These are phyloP conservation scores for Lipomyces spencermartinsiae DNA, from an alignment of 805 yeast genomes.

Conservation along the genomic window DNA sequence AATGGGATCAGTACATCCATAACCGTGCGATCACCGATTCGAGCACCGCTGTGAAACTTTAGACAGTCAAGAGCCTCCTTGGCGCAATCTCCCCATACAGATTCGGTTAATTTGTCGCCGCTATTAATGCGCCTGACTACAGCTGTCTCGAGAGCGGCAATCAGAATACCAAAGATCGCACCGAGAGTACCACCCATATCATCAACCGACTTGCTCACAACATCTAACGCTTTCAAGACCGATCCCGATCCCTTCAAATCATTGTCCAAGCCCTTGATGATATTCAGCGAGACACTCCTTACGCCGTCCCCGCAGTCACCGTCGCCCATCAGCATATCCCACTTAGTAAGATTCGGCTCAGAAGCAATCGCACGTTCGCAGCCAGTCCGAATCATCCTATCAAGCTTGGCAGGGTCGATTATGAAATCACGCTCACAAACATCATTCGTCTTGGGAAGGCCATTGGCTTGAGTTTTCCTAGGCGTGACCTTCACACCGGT, in stretches of 20 bases:
- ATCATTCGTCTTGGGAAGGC: slow-evolving; percentile 5
- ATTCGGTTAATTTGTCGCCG: slow-evolving; percentile 21
- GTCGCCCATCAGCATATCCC: slow-evolving; percentile 91
- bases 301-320: slow-evolving; percentile 97
- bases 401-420: slow-evolving; percentile 16
- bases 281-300: slow-evolving; percentile 77
- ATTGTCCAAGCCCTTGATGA: slow-evolving; percentile 57
- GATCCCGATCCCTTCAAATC: slow-evolving; percentile 58
- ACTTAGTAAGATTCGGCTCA: slow-evolving; percentile 83
- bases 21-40: slow-evolving; percentile 86
- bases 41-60: slow-evolving; percentile 84
- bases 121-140: slow-evolving; percentile 22
- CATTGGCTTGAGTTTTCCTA: background rate
- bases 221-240: slow-evolving; percentile 53
- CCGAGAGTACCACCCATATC: slow-evolving; percentile 98
- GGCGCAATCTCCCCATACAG: slow-evolving; percentile 41
- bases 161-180: slow-evolving; percentile 84
- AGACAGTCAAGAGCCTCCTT: slow-evolving; percentile 70
- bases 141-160: slow-evolving; percentile 70
- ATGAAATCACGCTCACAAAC: slow-evolving; percentile 13
- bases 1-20: slow-evolving; percentile 91
- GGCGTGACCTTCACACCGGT: background rate
- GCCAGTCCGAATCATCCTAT: slow-evolving; percentile 51
- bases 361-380: slow-evolving; percentile 60
- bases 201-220: slow-evolving; percentile 75